Evolutionary conservation across 441 rosid species (phyloP).

Genomic region (Caryocar brasiliense): DNA sequence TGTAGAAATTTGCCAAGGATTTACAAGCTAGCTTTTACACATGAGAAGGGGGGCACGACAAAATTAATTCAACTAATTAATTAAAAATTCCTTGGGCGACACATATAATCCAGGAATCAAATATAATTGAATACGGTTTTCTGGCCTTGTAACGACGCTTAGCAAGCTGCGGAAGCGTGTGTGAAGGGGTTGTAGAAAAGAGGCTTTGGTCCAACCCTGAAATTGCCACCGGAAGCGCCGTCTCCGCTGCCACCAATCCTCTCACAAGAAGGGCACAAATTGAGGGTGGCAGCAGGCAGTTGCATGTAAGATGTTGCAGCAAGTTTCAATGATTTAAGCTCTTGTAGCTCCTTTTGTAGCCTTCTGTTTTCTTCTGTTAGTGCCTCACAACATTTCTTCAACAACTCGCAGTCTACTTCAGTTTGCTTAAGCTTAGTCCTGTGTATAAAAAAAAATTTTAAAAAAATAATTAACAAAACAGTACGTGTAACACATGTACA

Average conservation of each 20-base stretch:
- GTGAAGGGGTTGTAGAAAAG: constrained; percentile 17
- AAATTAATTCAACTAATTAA: constrained; percentile 1
- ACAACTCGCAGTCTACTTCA: constrained; percentile 65
- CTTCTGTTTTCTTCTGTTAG: constrained; percentile 69
- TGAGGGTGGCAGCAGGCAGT: constrained; percentile 43
- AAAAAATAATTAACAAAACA: not conserved
- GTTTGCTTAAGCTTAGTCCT: constrained; percentile 97
- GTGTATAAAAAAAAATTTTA: not conserved
- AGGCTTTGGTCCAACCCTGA: constrained; percentile 19
- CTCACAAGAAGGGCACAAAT: constrained; percentile 60
- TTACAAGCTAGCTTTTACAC: constrained; percentile 5
- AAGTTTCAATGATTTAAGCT: constrained; percentile 52
- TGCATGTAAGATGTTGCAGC: constrained; percentile 27
- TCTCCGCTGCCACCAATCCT: constrained; percentile 13
- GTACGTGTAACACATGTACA: no score
- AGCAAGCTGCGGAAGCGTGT: constrained; percentile 33
- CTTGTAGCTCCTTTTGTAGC: constrained; percentile 66
- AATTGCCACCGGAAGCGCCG: constrained; percentile 11
- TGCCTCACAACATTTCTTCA: constrained; percentile 69
- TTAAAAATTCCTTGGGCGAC: not conserved
- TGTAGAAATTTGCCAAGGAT: no score
- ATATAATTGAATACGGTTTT: constrained; percentile 2
- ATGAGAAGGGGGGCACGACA: not conserved
- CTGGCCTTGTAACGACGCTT: constrained; percentile 5
- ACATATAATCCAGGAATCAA: constrained; percentile 1